These are phyloP conservation scores for Parietichytrium sp. DNA, from an alignment of 108 stramenopile species.

Conservation along the genomic window DNA sequence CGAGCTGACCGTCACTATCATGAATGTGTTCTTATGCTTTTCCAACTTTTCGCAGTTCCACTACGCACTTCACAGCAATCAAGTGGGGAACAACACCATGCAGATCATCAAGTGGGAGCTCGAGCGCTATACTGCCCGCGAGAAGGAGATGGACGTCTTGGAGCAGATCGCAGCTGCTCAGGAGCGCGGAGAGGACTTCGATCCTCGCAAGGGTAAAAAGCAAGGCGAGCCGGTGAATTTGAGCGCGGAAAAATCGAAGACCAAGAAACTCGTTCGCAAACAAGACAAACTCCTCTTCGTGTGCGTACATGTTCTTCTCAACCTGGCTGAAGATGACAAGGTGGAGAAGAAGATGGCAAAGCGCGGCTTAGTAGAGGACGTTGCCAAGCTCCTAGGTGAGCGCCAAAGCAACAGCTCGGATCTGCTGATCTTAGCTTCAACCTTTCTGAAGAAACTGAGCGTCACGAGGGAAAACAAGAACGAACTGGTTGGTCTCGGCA, in stretches of 20 bases:
- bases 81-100: slow-evolving; percentile 58
- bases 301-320: slow-evolving; percentile 59
- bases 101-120: slow-evolving; percentile 51
- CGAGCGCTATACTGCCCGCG: slow-evolving; percentile 28
- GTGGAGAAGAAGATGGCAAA: slow-evolving; percentile 65
- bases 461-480: slow-evolving; percentile 64
- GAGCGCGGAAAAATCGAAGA: slow-evolving; percentile 43
- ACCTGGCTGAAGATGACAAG: slow-evolving; percentile 62
- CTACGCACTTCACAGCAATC: slow-evolving; percentile 54
- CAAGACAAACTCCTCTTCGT: slow-evolving; percentile 65
- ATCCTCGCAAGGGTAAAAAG: neutral
- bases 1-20: slow-evolving; percentile 63
- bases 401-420: neutral
- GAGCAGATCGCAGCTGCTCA: slow-evolving; percentile 39
- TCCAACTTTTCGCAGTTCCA: slow-evolving; percentile 70
- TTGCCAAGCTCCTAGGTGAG: slow-evolving; percentile 37
- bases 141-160: neutral
- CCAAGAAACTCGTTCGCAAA: slow-evolving; percentile 39
- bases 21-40: slow-evolving; percentile 62
- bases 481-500: slow-evolving; percentile 43
- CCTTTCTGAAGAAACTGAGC: slow-evolving; percentile 63
- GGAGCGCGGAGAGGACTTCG: slow-evolving; percentile 5
- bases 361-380: neutral
- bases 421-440: slow-evolving; percentile 49
- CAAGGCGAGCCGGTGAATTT: slow-evolving; percentile 11